phyloP scores from a whole-genome alignment of 768 basidiomycete genomes.

The Serendipita indica region DNA sequence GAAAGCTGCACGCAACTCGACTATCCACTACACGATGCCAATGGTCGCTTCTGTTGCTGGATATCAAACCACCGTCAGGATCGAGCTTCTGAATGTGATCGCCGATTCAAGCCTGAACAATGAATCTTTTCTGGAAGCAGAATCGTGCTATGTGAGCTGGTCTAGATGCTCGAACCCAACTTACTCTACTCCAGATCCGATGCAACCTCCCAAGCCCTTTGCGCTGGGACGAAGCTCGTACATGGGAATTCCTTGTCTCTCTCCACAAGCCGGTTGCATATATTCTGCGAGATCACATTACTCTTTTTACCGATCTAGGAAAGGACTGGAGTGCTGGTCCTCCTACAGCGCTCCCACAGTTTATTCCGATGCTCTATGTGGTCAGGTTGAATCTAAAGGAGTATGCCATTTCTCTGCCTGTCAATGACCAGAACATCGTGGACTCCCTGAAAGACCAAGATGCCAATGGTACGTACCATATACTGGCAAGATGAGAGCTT shows the following conservation, averaged over 20 bases:
- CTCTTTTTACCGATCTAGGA: conserved; percentile 84
- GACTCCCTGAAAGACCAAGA: conserved; percentile 68
- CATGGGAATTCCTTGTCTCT: conserved; percentile 63
- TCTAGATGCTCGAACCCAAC: background rate
- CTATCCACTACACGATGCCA: conserved; percentile 71
- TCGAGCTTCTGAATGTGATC: conserved; percentile 65
- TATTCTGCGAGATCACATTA: conserved; percentile 83
- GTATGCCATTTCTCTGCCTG: conserved; percentile 64
- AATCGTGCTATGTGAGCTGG: conserved; percentile 1
- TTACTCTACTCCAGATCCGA: conserved; percentile 15
- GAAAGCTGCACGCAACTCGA: conserved; percentile 63
- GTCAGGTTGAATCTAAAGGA: conserved; percentile 58
- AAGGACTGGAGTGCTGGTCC: conserved; percentile 85
- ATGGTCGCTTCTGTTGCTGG: conserved; percentile 61
- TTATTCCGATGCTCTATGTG: conserved; percentile 67
- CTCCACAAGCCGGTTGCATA: conserved; percentile 60
- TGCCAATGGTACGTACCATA: conserved; percentile 54
- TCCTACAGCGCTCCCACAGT: conserved; percentile 62
- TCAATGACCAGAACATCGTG: conserved; percentile 95
- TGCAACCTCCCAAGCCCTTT: conserved; percentile 57
- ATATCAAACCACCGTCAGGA: conserved; percentile 64
- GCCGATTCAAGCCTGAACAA: conserved; percentile 82
- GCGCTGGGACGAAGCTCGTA: conserved; percentile 64
- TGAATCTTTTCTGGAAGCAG: conserved; percentile 8
- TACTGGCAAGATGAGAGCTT: conserved; percentile 5